Base-by-base conservation (phyloP, 768 basidiomycete species). In the Tricholoma sp. region DNA sequence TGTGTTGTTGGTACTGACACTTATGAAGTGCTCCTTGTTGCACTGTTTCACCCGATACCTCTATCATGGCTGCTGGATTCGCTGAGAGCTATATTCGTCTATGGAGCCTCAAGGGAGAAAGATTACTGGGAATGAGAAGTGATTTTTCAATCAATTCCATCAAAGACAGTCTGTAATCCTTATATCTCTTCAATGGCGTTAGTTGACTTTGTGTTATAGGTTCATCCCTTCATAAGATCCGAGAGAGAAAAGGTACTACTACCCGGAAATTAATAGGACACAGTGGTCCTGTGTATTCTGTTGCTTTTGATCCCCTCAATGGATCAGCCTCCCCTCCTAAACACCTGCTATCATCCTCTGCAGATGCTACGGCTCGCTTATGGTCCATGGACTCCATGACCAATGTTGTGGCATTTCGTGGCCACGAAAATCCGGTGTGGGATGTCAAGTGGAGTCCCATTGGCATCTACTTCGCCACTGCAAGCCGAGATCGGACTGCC, bases 401-500 rank as follows among this genome's bases (percentile, higher is more conserved):
- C 14, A 97, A 97, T 64, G 74, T 98, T 9, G 94, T 94, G 18
- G 94, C 89, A 5, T 99, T 94, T 68, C 83, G 94, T 32, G 96
- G 97, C 0, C 97, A 99, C 64, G 88, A 95, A 67, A 95, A 97
- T 70, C 94, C 97, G 0, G 87, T 99, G 0, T 99, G 97, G 97
- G 97, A 98, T 64, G 94, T 96, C 11, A 89, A 98, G 68, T 99
- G 97, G 97, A 95, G 92, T 66, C 96, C 97, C 9, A 86, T 93
- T 79, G 95, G 97, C 4, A 84, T 95, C n/a, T 98, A 99, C 74
- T 99, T 99, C 70, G 96, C 97, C 6, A 96, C 91, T 16, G 95
- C 85, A 16, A 95, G 94, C 64, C 77, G 97, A 54, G 97, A 99
- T 71, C 77, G 92, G 58, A 97, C 97, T 4, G 97, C 97, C 0